Percentiles rank a stretch among this genome's conserved stretches.
Conservation (phyloP, 192 early-diverging fungal genomes). For the Chytriomyces confervae region DNA sequence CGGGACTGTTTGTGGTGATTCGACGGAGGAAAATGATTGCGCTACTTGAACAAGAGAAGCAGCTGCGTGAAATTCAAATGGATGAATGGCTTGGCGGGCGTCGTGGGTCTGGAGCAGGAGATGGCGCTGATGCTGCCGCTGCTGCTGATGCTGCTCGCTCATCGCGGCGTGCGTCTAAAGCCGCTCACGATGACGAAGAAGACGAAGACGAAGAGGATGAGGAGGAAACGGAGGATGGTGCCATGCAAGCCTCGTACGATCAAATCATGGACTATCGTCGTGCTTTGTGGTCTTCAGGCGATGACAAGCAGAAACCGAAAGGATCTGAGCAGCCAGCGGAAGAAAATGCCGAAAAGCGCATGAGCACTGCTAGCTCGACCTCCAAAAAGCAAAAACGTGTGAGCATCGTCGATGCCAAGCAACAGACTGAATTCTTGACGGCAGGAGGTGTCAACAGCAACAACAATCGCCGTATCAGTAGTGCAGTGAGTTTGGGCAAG, state of each 20-base stretch:
- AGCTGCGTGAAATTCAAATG: constrained; percentile 25
- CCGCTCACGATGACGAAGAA: constrained; percentile 12
- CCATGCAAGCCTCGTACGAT: constrained; percentile 17
- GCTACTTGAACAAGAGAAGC: constrained; percentile 20
- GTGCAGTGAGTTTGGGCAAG: not conserved
- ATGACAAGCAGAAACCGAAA: not conserved
- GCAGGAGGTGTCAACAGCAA: not conserved
- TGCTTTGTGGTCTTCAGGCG: constrained; percentile 25
- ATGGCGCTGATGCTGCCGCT: not conserved
- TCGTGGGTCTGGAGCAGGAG: not conserved
- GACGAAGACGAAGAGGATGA: constrained; percentile 35
- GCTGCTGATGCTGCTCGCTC: not conserved
- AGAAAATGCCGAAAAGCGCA: not conserved
- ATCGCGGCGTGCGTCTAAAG: not conserved
- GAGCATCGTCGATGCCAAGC: not conserved
- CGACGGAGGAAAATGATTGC: constrained; percentile 32
- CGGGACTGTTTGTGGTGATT: constrained; percentile 15
- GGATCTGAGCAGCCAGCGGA: not conserved
- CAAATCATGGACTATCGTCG: constrained; percentile 36
- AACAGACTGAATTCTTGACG: not conserved
- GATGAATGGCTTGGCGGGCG: not conserved
- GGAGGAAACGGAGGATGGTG: constrained; percentile 20
- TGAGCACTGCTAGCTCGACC: not conserved
- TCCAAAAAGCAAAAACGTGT: not conserved
- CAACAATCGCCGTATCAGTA: not conserved